Evolutionary conservation across 2,329 filamentous ascomycete genomes (phyloP).

Genomic region (Cercospora beticola): DNA sequence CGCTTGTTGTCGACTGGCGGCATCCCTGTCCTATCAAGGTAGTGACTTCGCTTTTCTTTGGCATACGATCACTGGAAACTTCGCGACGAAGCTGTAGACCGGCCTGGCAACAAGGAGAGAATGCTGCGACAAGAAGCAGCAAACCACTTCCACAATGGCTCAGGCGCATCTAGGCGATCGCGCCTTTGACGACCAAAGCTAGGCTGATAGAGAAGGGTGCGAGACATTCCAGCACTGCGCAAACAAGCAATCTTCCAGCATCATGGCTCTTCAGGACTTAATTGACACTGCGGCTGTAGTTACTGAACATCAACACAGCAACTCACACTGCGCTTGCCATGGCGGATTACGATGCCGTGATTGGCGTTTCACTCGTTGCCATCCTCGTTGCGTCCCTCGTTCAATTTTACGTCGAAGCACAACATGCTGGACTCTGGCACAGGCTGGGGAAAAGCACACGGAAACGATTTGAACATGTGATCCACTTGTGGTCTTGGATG

Average conservation of each 20-base stretch:
- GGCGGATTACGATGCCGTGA: background rate
- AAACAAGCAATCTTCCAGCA: background rate
- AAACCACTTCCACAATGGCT: background rate
- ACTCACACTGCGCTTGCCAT: background rate
- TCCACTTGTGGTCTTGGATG: too few species aligned
- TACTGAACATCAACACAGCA: background rate
- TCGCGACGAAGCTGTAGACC: background rate
- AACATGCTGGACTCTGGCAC: background rate
- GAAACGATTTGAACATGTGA: too few species aligned
- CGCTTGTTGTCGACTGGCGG: background rate
- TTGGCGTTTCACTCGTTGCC: background rate
- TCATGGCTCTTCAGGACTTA: background rate
- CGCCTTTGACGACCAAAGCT: background rate
- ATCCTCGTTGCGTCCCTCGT: background rate
- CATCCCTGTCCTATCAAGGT: too few species aligned
- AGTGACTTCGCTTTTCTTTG: too few species aligned
- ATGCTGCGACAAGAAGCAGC: background rate
- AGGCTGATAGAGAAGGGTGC: background rate
- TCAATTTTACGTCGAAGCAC: background rate
- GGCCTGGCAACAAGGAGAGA: background rate
- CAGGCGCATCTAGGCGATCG: background rate
- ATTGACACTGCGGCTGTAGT: background rate
- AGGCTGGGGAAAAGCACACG: too few species aligned
- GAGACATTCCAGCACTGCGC: background rate
- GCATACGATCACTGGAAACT: too few species aligned